Evolutionary conservation across 2,329 filamentous ascomycete genomes (phyloP).

Genomic region (Keithomyces neogunnii): DNA sequence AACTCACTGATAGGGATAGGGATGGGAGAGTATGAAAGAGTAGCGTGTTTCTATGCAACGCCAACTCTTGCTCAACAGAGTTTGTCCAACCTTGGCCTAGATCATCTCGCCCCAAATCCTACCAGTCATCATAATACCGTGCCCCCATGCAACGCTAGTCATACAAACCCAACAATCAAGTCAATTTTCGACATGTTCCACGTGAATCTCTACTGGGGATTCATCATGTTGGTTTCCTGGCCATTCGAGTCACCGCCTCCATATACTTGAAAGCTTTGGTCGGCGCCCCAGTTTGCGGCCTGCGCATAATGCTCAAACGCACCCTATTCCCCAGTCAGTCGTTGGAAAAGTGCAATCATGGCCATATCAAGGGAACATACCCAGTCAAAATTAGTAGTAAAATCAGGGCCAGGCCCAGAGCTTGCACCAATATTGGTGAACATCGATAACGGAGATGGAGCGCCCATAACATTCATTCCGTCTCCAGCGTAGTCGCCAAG

Average conservation of each 20-base stretch:
- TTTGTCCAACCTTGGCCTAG: background rate
- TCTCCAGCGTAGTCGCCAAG: slow-evolving; percentile 23
- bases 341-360: background rate
- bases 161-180: too few species aligned
- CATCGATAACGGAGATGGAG: slow-evolving; percentile 43
- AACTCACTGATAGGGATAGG: too few species aligned
- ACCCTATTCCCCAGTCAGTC: slow-evolving; percentile 26
- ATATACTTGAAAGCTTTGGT: slow-evolving; percentile 45
- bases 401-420: slow-evolving; percentile 26
- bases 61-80: background rate
- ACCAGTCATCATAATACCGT: too few species aligned
- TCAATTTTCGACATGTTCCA: background rate
- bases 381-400: slow-evolving; percentile 49
- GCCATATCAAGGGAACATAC: slow-evolving; percentile 27
- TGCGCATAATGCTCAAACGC: slow-evolving; percentile 51
- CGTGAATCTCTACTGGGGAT: slow-evolving; percentile 7
- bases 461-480: slow-evolving; percentile 14
- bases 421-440: slow-evolving; percentile 34
- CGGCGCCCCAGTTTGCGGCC: slow-evolving; percentile 40
- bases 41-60: background rate
- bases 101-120: too few species aligned
- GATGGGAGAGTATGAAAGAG: background rate
- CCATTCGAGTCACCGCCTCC: slow-evolving; percentile 19
- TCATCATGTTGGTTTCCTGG: slow-evolving; percentile 15
- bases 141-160: too few species aligned